phyloP scores from a whole-genome alignment of 768 basidiomycete species.

The Amanita jacksonii region DNA sequence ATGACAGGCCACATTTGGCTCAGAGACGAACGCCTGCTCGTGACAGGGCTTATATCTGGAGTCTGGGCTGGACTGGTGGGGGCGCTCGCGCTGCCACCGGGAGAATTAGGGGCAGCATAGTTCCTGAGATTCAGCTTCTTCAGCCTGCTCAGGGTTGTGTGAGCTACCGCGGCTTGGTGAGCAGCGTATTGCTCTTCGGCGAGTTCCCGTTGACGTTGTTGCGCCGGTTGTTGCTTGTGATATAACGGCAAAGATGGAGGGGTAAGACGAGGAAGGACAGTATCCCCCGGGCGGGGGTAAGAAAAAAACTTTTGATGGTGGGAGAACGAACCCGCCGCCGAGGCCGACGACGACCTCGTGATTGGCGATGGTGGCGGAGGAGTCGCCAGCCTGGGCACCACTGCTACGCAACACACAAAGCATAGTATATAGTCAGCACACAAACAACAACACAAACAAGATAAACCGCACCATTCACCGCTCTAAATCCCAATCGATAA shows the following conservation, averaged over 20 bases:
- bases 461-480: not conserved
- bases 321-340: not conserved
- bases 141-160: constrained; percentile 24
- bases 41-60: not conserved
- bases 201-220: not conserved
- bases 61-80: not conserved
- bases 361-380: not conserved
- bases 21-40: not conserved
- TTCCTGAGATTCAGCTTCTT: constrained; percentile 36
- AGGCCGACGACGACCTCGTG: not conserved
- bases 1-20: no score
- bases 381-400: constrained; percentile 7
- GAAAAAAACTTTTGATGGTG: constrained; percentile 9
- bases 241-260: constrained; percentile 3
- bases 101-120: constrained; percentile 34
- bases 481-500: constrained; percentile 64
- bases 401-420: constrained; percentile 6
- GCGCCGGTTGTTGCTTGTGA: constrained; percentile 7
- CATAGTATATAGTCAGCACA: not conserved
- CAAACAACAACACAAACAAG: not conserved
- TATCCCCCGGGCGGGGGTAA: constrained; percentile 1
- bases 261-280: constrained; percentile 7
- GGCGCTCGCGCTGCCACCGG: no score
- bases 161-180: constrained; percentile 19
- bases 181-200: constrained; percentile 10